phyloP scores from a whole-genome alignment of 2,329 filamentous ascomycete genomes.

The Cercospora janseana region DNA sequence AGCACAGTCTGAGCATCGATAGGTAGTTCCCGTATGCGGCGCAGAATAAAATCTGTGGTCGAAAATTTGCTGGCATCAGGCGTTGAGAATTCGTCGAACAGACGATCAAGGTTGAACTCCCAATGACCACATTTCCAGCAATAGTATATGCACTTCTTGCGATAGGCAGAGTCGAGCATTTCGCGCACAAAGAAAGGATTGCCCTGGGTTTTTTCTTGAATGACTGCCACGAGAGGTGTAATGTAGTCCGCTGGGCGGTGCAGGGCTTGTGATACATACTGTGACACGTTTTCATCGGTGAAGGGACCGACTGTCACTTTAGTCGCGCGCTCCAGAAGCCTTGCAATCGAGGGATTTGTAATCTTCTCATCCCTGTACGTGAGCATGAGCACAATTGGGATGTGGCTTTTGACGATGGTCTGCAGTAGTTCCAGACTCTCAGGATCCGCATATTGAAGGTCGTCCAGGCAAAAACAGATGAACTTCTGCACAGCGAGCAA shows the following conservation, averaged over 20 bases:
- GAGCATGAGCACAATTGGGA: conserved; percentile 79
- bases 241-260: conserved; percentile 63
- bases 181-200: conserved; percentile 91
- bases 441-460: conserved; percentile 84
- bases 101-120: conserved; percentile 79
- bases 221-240: conserved; percentile 73
- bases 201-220: conserved; percentile 86
- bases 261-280: conserved; percentile 80
- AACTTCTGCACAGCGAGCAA: conserved; percentile 80
- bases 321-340: conserved; percentile 52
- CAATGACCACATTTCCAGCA: conserved; percentile 79
- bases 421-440: conserved; percentile 82
- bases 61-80: conserved; percentile 76
- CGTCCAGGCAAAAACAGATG: conserved; percentile 84
- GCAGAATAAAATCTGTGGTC: conserved; percentile 77
- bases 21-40: conserved; percentile 73
- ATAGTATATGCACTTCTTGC: conserved; percentile 86
- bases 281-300: conserved; percentile 72
- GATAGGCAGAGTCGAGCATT: conserved; percentile 83
- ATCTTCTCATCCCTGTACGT: conserved; percentile 54
- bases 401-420: conserved; percentile 72
- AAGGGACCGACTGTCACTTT: conserved; percentile 71
- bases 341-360: conserved; percentile 39
- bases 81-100: conserved; percentile 81
- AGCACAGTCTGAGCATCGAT: conserved; percentile 72